These are phyloP conservation scores for Parietaria judaica DNA, from an alignment of 306 rosid genomes.

Conservation along the genomic window DNA sequence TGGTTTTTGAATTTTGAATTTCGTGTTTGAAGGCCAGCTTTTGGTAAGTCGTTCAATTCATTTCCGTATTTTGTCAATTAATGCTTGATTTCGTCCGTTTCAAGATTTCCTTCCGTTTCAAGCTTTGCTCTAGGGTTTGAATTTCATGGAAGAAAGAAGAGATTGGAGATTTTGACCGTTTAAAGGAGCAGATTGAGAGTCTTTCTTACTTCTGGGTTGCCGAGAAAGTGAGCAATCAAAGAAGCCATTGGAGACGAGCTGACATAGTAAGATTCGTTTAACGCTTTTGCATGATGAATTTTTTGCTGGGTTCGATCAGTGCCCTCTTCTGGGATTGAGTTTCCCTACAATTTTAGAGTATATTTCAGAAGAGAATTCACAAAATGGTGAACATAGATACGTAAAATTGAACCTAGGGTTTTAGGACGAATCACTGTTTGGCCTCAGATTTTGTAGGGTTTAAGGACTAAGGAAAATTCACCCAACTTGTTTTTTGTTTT, in stretches of 20 bases:
- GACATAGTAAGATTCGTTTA: not conserved
- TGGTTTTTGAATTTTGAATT: conserved; percentile 31
- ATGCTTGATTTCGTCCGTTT: not conserved
- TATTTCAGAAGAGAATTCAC: not conserved
- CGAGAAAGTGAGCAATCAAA: conserved; percentile 15
- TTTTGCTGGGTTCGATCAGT: not conserved
- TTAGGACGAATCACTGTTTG: not conserved
- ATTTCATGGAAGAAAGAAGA: conserved; percentile 1
- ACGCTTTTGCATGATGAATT: too few relatives aligned
- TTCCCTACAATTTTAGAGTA: not conserved
- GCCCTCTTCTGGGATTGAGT: not conserved
- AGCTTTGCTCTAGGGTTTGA: not conserved
- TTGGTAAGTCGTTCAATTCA: conserved; percentile 23
- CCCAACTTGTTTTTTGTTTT: not conserved
- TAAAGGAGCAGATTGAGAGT: conserved; percentile 13
- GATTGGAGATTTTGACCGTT: conserved; percentile 28
- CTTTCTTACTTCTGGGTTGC: conserved; percentile 18
- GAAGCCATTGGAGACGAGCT: not conserved
- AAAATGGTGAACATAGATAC: not conserved
- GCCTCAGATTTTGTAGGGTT: not conserved
- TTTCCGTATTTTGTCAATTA: not conserved
- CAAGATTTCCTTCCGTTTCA: not conserved
- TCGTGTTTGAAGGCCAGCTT: conserved; percentile 1
- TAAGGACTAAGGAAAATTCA: not conserved
- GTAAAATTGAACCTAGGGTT: too few relatives aligned